Evolutionary conservation across 768 basidiomycete genomes (phyloP).

Genomic region (Tylopilus vinaceipallidus): DNA sequence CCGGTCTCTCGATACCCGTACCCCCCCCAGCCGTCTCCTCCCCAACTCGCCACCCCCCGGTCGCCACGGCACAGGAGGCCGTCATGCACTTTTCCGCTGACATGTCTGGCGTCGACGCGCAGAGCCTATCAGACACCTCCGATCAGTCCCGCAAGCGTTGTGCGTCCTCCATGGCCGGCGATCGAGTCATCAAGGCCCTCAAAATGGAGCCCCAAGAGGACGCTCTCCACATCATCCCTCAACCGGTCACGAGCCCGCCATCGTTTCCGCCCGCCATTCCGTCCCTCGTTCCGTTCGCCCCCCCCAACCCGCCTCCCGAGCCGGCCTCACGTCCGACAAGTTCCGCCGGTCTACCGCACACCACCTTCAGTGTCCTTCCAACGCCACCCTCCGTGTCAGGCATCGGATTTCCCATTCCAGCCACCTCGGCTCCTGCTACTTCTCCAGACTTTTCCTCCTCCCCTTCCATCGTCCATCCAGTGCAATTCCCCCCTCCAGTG

Average conservation of each 20-base stretch:
- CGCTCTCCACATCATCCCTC: slow-evolving; percentile 25
- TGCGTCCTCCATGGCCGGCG: slow-evolving; percentile 44
- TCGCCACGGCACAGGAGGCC: slow-evolving; percentile 24
- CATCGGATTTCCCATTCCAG: slow-evolving; percentile 21
- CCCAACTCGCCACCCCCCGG: slow-evolving; percentile 20
- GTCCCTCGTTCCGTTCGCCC: slow-evolving; percentile 27
- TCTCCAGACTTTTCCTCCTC: slow-evolving; percentile 26
- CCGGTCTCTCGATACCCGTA: slow-evolving; percentile 34
- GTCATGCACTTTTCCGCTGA: slow-evolving; percentile 23
- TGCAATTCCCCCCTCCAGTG: slow-evolving; percentile 26
- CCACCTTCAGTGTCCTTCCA: slow-evolving; percentile 21
- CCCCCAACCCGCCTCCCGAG: slow-evolving; percentile 27
- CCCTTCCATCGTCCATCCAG: slow-evolving; percentile 18
- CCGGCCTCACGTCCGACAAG: slow-evolving; percentile 34
- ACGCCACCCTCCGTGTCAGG: slow-evolving; percentile 14
- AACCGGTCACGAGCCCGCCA: slow-evolving; percentile 17
- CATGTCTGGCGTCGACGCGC: slow-evolving; percentile 19
- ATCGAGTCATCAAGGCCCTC: slow-evolving; percentile 45
- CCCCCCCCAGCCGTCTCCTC: slow-evolving; percentile 36
- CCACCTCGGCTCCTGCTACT: slow-evolving; percentile 18
- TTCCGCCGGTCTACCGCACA: slow-evolving; percentile 27
- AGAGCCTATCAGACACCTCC: slow-evolving; percentile 29
- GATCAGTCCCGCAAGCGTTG: slow-evolving; percentile 52
- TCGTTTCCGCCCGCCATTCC: slow-evolving; percentile 27
- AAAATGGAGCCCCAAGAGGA: slow-evolving; percentile 52